Percentiles rank a stretch among this genome's conserved stretches.
Evolutionary conservation across 2,329 filamentous ascomycete genomes (phyloP).

Genomic region (Nemania diffusa): DNA sequence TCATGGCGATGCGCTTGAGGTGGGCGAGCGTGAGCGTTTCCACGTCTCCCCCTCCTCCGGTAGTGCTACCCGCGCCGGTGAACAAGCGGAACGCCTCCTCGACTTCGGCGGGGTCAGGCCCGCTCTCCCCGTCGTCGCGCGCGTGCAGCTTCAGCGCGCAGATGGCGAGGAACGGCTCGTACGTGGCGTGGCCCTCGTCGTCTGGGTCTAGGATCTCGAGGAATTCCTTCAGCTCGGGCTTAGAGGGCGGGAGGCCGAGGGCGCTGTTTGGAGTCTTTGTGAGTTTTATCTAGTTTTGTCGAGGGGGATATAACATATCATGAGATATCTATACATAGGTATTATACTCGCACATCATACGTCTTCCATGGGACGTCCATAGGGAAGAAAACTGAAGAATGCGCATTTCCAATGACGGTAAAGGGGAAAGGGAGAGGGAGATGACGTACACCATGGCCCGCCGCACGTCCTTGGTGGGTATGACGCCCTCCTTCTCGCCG

Average conservation of each 20-base stretch:
- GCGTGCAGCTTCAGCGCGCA: slow-evolving; percentile 86
- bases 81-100: slow-evolving; percentile 87
- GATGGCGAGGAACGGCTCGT: slow-evolving; percentile 85
- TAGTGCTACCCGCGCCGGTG: slow-evolving; percentile 60
- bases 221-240: slow-evolving; percentile 79
- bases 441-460: slow-evolving; percentile 75
- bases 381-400: background rate
- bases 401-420: background rate
- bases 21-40: slow-evolving; percentile 80
- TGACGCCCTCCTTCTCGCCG: slow-evolving; percentile 77
- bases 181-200: slow-evolving; percentile 78
- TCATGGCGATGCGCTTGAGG: slow-evolving; percentile 79
- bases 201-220: slow-evolving; percentile 85
- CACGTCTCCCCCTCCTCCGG: slow-evolving; percentile 21
- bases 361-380: too few relatives aligned
- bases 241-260: slow-evolving; percentile 77
- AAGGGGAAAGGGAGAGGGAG: background rate
- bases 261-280: slow-evolving; percentile 64
- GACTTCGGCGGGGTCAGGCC: slow-evolving; percentile 71
- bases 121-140: slow-evolving; percentile 62
- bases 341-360: too few relatives aligned
- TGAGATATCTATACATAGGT: too few relatives aligned
- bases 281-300: background rate
- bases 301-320: background rate
- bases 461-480: slow-evolving; percentile 74